A percentile compares a stretch with the other conserved stretches of the same genome.
Evolutionary conservation across 2,329 filamentous ascomycete genomes (phyloP).

Genomic region (Pyricularia sp.): DNA sequence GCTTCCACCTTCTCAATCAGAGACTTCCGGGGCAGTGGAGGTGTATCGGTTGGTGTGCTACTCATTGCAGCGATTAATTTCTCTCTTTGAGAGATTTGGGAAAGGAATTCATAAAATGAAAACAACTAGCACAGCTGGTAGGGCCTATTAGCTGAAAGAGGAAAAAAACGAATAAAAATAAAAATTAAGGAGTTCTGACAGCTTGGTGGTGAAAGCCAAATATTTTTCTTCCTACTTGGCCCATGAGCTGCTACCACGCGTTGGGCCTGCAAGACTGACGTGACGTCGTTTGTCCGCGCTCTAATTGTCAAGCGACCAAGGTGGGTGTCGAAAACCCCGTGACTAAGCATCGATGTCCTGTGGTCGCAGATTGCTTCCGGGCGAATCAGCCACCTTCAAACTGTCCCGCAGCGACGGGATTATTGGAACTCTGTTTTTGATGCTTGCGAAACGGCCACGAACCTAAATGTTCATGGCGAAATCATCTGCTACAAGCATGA

Average conservation of each 20-base stretch:
- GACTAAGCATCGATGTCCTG: slow-evolving; percentile 1
- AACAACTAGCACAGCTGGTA: background rate
- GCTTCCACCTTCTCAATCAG: slow-evolving; percentile 7
- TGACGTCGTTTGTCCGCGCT: background rate
- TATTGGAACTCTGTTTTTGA: background rate
- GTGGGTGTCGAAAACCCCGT: background rate
- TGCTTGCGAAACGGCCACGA: background rate
- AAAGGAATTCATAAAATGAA: background rate
- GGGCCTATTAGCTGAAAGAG: background rate
- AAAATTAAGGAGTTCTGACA: background rate
- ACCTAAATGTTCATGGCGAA: background rate
- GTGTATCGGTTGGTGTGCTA: background rate
- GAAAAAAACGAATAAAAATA: too few species aligned
- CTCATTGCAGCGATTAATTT: background rate
- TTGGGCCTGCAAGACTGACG: background rate
- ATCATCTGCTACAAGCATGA: background rate
- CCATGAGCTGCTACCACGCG: background rate
- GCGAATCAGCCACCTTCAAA: background rate
- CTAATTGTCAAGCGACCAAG: background rate
- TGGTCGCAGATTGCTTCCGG: background rate
- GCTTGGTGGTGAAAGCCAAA: background rate
- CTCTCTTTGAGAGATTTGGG: background rate
- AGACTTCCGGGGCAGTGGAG: background rate
- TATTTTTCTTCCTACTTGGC: background rate
- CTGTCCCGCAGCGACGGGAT: background rate